phyloP scores from a whole-genome alignment of 257 asterid species.

The Solanum clarkiae region DNA sequence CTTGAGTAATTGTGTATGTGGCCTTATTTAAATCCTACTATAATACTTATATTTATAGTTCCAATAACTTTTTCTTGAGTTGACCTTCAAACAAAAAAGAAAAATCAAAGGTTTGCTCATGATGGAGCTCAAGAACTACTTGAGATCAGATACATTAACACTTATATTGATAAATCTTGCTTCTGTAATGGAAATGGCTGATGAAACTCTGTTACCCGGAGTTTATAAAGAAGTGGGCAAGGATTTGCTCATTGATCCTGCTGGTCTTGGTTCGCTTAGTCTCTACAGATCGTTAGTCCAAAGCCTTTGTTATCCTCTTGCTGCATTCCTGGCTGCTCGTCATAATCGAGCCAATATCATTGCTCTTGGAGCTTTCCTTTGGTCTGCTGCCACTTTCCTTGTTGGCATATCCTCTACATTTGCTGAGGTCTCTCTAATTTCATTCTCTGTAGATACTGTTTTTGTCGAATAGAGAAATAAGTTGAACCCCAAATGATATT shows the following conservation, averaged over 20 bases:
- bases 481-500: background rate
- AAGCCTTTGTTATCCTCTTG: background rate
- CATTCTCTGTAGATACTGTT: background rate
- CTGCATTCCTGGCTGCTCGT: background rate
- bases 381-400: conserved; percentile 70
- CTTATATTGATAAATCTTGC: background rate
- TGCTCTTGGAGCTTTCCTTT: conserved; percentile 54
- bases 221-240: background rate
- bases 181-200: background rate
- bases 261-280: background rate
- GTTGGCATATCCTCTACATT: conserved; percentile 54
- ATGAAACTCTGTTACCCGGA: background rate
- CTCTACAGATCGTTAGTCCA: background rate
- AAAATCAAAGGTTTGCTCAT: background rate
- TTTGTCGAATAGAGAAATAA: background rate
- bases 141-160: background rate
- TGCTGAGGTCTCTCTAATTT: conserved; percentile 23
- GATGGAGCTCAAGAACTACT: background rate
- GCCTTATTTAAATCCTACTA: background rate
- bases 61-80: background rate
- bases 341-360: background rate
- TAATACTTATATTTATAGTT: background rate
- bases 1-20: background rate
- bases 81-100: background rate
- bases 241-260: background rate